Conservation (phyloP, 805 yeast genomes). For the Ogataea ganodermae region DNA sequence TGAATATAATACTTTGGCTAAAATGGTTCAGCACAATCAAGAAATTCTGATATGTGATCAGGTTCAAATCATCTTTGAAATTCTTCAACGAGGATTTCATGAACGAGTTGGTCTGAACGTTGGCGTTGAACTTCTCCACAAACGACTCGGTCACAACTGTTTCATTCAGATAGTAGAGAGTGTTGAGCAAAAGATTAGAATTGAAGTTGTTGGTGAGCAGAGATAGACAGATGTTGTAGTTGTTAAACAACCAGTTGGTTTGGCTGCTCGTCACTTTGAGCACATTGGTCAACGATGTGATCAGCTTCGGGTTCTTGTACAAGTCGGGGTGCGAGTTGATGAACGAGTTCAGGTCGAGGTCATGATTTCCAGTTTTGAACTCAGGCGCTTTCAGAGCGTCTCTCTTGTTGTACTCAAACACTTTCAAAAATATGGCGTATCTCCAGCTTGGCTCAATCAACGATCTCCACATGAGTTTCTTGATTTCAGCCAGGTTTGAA, state of each 20-base stretch:
- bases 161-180: constrained; percentile 28
- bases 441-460: constrained; percentile 23
- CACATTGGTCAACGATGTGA: constrained; percentile 22
- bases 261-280: constrained; percentile 19
- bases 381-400: constrained; percentile 14
- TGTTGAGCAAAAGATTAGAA: constrained; percentile 15
- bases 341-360: constrained; percentile 22
- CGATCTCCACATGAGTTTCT: constrained; percentile 37
- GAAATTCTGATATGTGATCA: constrained; percentile 22
- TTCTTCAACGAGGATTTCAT: constrained; percentile 23
- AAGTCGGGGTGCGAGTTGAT: constrained; percentile 21
- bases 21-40: constrained; percentile 22
- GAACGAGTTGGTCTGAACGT: constrained; percentile 19
- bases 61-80: constrained; percentile 32
- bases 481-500: constrained; percentile 35
- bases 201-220: constrained; percentile 19
- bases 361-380: constrained; percentile 7
- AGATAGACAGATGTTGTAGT: constrained; percentile 16
- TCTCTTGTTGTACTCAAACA: constrained; percentile 11
- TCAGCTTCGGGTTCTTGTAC: constrained; percentile 25
- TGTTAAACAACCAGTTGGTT: constrained; percentile 23
- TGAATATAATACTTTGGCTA: constrained; percentile 20
- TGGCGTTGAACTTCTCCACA: constrained; percentile 25
- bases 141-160: constrained; percentile 26
- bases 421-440: constrained; percentile 23